phyloP scores from a whole-genome alignment of 148 eudicot species.

The Cornus kousa region DNA sequence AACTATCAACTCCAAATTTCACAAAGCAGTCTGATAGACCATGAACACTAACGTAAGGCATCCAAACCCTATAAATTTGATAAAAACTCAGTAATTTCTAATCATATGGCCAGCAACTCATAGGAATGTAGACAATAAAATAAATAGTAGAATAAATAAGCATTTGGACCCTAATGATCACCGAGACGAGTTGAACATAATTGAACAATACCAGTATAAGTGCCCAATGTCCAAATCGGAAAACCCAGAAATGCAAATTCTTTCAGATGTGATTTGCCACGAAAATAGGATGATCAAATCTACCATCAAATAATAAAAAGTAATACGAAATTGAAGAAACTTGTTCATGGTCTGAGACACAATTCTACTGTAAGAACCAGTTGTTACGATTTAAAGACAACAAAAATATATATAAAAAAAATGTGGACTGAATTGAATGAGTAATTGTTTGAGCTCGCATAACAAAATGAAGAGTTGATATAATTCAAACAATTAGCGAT shows the following conservation, averaged over 20 bases:
- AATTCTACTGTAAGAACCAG: neutral
- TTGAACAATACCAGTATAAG: too few species aligned
- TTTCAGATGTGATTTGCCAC: neutral
- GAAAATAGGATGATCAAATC: neutral
- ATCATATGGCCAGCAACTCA: neutral
- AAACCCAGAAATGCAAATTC: too few species aligned
- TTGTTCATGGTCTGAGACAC: neutral
- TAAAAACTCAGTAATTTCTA: neutral
- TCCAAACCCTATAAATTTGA: neutral
- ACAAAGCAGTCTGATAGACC: neutral
- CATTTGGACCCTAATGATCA: too few species aligned
- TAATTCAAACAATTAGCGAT: too few species aligned
- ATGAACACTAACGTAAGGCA: neutral
- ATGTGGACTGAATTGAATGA: neutral
- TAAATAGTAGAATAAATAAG: too few species aligned
- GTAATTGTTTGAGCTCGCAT: too few species aligned
- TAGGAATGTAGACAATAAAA: too few species aligned
- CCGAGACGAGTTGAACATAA: too few species aligned
- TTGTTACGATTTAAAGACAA: neutral
- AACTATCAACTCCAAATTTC: neutral
- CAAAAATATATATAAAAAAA: too few species aligned
- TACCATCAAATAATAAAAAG: neutral
- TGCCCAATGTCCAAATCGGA: too few species aligned
- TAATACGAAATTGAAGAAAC: neutral
- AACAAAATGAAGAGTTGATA: too few species aligned